Evolutionary conservation across 148 eudicot species (phyloP), one percentile per base, ranked within the genome.

Genomic region (Amaranthus hypochondriacus): DNA sequence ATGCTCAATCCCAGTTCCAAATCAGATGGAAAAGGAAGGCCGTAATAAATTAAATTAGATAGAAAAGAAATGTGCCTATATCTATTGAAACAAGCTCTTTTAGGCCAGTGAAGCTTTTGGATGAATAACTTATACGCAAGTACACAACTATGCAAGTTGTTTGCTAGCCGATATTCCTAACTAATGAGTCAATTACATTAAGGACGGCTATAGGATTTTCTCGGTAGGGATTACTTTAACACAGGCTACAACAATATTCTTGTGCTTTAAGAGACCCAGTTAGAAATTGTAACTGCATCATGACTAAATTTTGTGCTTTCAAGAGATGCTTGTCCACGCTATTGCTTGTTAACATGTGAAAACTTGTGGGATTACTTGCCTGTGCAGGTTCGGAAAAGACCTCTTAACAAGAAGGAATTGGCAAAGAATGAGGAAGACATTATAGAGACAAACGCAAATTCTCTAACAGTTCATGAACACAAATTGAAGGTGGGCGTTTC

Each of bases 401-500:
- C 99, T 8, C 81, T 90, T 49, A 95, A 95, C 84, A 95, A 92
- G 76, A 95, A 88, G 84, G 99, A 95, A 85, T 72, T 90, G 69
- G 76, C 92, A 74, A 92, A 85, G 90, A 95, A 86, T 72, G 99
- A 95, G 78, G 97, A 95, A 78, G 99, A 95, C 83, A 95, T 95
- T 71, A 86, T 90, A 51, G 92, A 95, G 65, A 80, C 92, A 65
- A 78, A 78, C 56, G 84, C 86, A 66, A 89, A 86, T 72, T 83
- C 87, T 79, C 73, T 95, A 46, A 86, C 90, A 12, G 97, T 95
- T 77, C 96, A 95, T 69, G 97, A 95, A 83, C 87, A 97, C 61
- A 95, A 95, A 82, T 84, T 95, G 53, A 95, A 95, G 93, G 99
- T 90, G 72, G 79, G 79, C 65, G 11, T 56, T 49, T 6, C 4